Evolutionary conservation across 2,329 filamentous ascomycete species (phyloP).

Genomic region (Sporothrix mexicana): DNA sequence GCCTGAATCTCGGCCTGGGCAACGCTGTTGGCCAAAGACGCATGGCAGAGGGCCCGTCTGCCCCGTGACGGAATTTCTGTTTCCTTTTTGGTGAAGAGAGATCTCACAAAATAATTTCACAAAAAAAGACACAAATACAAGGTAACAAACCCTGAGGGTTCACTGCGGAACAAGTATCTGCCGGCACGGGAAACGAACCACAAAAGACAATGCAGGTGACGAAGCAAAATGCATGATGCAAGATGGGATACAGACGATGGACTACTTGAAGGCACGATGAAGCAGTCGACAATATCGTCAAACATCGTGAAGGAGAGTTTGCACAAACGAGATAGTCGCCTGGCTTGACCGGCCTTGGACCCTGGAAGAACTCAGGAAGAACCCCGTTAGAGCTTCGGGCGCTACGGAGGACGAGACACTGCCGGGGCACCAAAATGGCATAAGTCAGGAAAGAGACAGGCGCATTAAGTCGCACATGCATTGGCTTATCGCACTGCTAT

Average conservation of each 20-base stretch:
- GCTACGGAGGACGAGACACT: not conserved
- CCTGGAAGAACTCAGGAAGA: not conserved
- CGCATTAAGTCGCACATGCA: not conserved
- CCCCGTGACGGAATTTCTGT: constrained; percentile 1
- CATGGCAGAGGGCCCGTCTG: not conserved
- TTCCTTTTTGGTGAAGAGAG: not conserved
- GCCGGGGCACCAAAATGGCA: not conserved
- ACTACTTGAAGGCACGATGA: not conserved
- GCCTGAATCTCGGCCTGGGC: constrained; percentile 32
- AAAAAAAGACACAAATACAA: not conserved
- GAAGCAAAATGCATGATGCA: not conserved
- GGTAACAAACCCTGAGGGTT: not conserved
- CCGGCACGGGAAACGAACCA: constrained; percentile 22
- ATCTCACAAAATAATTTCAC: not conserved
- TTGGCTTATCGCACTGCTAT: constrained; percentile 1
- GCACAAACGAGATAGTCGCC: too few species aligned
- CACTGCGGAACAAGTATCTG: constrained; percentile 19
- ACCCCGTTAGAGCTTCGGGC: constrained; percentile 15
- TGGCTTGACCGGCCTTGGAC: too few species aligned
- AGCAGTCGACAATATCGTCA: not conserved
- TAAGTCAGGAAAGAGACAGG: not conserved
- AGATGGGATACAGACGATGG: not conserved
- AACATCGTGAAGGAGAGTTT: not conserved
- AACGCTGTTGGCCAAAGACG: constrained; percentile 4
- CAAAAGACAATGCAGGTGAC: not conserved